Evolutionary conservation across 176 grass and related monocot genomes (phyloP).

Genomic region (Musa schizocarpa): DNA sequence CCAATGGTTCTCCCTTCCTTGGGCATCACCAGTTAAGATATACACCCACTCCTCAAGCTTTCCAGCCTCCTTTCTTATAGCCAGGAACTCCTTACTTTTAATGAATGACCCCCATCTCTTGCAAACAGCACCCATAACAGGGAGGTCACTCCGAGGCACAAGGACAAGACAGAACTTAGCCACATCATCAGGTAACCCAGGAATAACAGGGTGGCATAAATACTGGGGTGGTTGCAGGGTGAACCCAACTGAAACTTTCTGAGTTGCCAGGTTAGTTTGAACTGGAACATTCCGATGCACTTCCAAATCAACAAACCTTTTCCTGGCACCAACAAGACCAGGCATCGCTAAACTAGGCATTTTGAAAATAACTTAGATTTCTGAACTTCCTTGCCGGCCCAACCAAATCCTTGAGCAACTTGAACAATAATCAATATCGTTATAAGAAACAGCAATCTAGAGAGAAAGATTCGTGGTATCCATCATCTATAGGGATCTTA

Average conservation of each 20-base stretch:
- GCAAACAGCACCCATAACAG: slow-evolving; percentile 52
- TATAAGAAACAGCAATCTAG: slow-evolving; percentile 15
- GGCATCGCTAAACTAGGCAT: slow-evolving; percentile 29
- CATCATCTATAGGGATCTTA: slow-evolving; percentile 45
- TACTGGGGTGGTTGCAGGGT: slow-evolving; percentile 11
- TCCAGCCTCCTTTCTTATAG: slow-evolving; percentile 42
- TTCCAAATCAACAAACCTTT: slow-evolving; percentile 9
- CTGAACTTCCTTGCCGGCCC: background rate
- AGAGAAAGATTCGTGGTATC: slow-evolving; percentile 44
- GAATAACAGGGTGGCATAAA: slow-evolving; percentile 30
- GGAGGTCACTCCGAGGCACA: slow-evolving; percentile 34
- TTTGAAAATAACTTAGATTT: background rate
- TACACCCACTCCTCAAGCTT: slow-evolving; percentile 60
- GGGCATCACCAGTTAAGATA: slow-evolving; percentile 38
- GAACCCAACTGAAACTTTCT: slow-evolving; percentile 19
- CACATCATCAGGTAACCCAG: slow-evolving; percentile 59
- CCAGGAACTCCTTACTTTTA: slow-evolving; percentile 44
- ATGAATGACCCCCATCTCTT: slow-evolving; percentile 67
- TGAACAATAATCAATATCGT: background rate
- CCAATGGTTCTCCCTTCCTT: slow-evolving; percentile 38
- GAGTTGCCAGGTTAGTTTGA: background rate
- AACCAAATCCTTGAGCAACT: background rate
- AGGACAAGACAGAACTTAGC: slow-evolving; percentile 55
- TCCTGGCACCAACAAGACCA: slow-evolving; percentile 16
- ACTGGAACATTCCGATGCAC: slow-evolving; percentile 6